phyloP scores from a whole-genome alignment of 2,329 filamentous ascomycete species.

The Arachnopeziza araneosa region DNA sequence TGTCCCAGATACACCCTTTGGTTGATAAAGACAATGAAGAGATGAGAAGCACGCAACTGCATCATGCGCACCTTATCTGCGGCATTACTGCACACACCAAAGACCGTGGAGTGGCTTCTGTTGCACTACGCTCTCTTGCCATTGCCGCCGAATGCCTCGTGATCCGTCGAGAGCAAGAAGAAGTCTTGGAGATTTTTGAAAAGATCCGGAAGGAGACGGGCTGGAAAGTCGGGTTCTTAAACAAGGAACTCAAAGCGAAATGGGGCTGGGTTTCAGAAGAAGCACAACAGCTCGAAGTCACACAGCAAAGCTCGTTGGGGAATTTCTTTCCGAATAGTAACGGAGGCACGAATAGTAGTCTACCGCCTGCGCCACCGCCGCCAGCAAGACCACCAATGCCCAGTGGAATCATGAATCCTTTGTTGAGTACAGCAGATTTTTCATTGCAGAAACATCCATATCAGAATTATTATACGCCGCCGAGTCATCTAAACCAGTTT shows the following conservation, averaged over 20 bases:
- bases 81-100: conserved; percentile 84
- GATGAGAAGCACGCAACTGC: conserved; percentile 63
- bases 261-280: conserved; percentile 64
- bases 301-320: conserved; percentile 22
- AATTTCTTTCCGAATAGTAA: conserved; percentile 25
- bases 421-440: conserved; percentile 69
- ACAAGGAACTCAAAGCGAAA: conserved; percentile 63
- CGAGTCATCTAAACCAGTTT: conserved; percentile 39
- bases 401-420: conserved; percentile 59
- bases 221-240: conserved; percentile 70
- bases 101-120: conserved; percentile 70
- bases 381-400: conserved; percentile 17
- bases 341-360: not conserved
- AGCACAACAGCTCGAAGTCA: conserved; percentile 20
- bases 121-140: conserved; percentile 73
- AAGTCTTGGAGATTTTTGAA: conserved; percentile 72
- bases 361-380: conserved; percentile 7
- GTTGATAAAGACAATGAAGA: conserved; percentile 51
- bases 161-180: conserved; percentile 66
- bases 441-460: conserved; percentile 75
- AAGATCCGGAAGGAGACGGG: conserved; percentile 71
- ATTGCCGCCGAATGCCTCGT: conserved; percentile 71
- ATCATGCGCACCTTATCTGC: conserved; percentile 79
- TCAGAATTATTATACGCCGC: conserved; percentile 72
- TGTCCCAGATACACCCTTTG: conserved; percentile 74